Evolutionary conservation across 78 protist genomes (phyloP), one percentile per base, ranked within the genome.

Genomic region (Dictyostelium firmibasis): DNA sequence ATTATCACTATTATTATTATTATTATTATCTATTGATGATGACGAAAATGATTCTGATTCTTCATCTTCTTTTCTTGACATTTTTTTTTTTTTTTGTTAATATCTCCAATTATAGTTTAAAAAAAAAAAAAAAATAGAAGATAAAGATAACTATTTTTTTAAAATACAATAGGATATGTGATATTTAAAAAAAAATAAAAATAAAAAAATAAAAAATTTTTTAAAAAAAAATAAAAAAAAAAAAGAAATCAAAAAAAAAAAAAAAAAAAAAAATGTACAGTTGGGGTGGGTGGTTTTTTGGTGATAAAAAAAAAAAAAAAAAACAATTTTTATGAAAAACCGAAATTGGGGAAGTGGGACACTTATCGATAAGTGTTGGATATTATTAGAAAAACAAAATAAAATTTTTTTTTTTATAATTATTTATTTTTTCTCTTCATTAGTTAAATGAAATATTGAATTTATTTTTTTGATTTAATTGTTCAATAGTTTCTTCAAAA

Each of bases 381-480:
- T 50, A 50, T 50, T 50, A 50, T 50, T 50, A 50, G 23, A 50
- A 50, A 38, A 38, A 38, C 43, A 38, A 57, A 57, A 57, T 5
- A 20, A 57, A 20, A 16, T 57, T 57, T 44, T 44, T 8, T 9
- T 44, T 44, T 44, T 57, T 10, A 57, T 57, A 20, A 38, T 38
- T 38, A 4, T 57, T 57, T 57, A 57, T 57, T 57, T 57, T 57
- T 6, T 57, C 3, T 57, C 5, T 57, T 50, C 0, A 16, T 57
- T 20, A 57, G 20, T 57, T 57, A 67, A 67, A 67, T n/a, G 14
- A 67, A 67, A 67, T 67, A 67, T 67, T 67, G 27, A 67, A 67
- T 67, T 67, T 67, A 67, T 67, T 67, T 67, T 67, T 67, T 27
- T 67, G 38, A 67, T 67, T 67, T 67, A 67, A 67, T 67, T 67